Conservation (phyloP, 2,329 filamentous ascomycete species). For the Curvularia spicifera region DNA sequence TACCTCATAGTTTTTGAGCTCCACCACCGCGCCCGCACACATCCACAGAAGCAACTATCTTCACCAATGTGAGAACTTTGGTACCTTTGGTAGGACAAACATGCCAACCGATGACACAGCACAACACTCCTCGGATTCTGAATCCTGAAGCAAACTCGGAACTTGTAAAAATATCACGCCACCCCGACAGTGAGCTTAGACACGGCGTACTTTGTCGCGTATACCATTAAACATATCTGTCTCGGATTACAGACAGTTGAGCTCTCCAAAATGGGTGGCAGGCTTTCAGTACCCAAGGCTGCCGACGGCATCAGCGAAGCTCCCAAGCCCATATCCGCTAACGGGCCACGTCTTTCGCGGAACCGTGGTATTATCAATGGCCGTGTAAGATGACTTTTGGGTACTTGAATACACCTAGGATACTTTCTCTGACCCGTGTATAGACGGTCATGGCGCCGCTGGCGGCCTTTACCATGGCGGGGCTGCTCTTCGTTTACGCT, state of each 20-base stretch:
- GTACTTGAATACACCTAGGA: neutral
- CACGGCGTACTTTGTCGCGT: neutral
- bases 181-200: constrained; percentile 6
- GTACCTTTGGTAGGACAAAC: constrained; percentile 14
- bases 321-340: constrained; percentile 46
- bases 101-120: constrained; percentile 20
- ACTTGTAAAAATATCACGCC: constrained; percentile 12
- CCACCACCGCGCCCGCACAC: constrained; percentile 14
- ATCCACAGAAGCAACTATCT: constrained; percentile 13
- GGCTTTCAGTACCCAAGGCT: constrained; percentile 54
- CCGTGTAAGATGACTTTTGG: constrained; percentile 29
- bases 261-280: constrained; percentile 52
- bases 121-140: constrained; percentile 7
- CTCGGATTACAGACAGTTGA: neutral
- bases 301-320: constrained; percentile 53
- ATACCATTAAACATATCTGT: neutral
- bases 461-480: constrained; percentile 68
- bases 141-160: constrained; percentile 5
- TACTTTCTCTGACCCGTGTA: constrained; percentile 12
- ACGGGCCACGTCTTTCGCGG: constrained; percentile 38
- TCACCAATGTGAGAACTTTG: constrained; percentile 5
- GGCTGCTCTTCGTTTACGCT: constrained; percentile 66
- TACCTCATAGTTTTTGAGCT: constrained; percentile 33
- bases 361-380: constrained; percentile 47
- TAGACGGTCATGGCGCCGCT: constrained; percentile 65